A percentile compares a stretch with the other conserved stretches of the same genome.
These are phyloP conservation scores for Oldenlandia corymbosa DNA, from an alignment of 257 asterid species.

Conservation along the genomic window DNA sequence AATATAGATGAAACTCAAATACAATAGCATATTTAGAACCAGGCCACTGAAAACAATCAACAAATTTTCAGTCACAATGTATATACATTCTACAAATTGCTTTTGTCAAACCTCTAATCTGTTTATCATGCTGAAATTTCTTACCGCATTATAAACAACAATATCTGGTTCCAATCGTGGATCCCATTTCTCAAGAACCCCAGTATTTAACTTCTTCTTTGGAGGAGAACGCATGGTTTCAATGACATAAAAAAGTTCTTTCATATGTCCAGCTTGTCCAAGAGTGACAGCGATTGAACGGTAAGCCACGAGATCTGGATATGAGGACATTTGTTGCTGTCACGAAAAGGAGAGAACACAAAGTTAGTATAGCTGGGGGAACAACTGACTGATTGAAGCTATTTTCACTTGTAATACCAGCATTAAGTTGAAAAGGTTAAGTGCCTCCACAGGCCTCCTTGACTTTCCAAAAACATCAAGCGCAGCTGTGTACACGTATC, in stretches of 20 bases:
- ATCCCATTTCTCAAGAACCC: slow-evolving; percentile 74
- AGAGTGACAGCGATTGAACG: slow-evolving; percentile 85
- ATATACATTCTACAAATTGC: no score
- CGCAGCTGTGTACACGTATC: slow-evolving; percentile 75
- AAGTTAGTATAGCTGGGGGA: slow-evolving; percentile 8
- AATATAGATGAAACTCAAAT: no score
- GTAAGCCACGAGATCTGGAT: slow-evolving; percentile 87
- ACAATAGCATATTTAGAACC: no score
- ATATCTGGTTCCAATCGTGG: slow-evolving; percentile 83
- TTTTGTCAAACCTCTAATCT: background rate
- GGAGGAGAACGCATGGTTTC: slow-evolving; percentile 91
- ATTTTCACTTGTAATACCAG: slow-evolving; percentile 43
- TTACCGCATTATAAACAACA: slow-evolving; percentile 81
- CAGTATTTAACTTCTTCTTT: slow-evolving; percentile 67
- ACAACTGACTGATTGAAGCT: background rate
- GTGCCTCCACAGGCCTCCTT: slow-evolving; percentile 90
- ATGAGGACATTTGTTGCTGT: slow-evolving; percentile 70
- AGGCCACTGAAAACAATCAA: background rate
- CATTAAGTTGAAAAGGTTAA: slow-evolving; percentile 72
- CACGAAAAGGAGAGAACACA: background rate
- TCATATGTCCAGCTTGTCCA: slow-evolving; percentile 97
- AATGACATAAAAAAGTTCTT: slow-evolving; percentile 84
- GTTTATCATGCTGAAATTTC: slow-evolving; percentile 17
- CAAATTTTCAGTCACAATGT: background rate
- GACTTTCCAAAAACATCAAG: slow-evolving; percentile 87